These are phyloP conservation scores for Mycena crocata DNA, from an alignment of 768 basidiomycete species.

Conservation along the genomic window DNA sequence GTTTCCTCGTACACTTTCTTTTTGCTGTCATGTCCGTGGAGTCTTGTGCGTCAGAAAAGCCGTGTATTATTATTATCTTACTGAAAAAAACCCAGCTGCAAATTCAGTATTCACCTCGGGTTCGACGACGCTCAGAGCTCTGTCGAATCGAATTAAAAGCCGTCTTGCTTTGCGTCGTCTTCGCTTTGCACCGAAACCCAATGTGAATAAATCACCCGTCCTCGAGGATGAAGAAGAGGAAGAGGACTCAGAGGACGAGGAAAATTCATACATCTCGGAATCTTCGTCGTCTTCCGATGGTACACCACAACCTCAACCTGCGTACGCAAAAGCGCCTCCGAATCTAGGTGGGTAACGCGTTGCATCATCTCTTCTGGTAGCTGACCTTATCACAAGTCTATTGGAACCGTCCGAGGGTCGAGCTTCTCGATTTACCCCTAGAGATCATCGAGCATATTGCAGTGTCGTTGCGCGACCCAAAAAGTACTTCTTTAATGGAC, in stretches of 20 bases:
- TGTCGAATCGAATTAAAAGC: constrained; percentile 29
- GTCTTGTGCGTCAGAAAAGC: background rate
- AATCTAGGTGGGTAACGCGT: constrained; percentile 20
- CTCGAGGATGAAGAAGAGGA: constrained; percentile 12
- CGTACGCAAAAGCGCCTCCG: background rate
- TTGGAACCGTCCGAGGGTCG: constrained; percentile 31
- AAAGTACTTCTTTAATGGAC: constrained; percentile 29
- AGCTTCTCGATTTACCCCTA: constrained; percentile 42
- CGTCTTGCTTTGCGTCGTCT: constrained; percentile 28
- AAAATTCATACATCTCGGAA: constrained; percentile 20
- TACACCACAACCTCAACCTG: constrained; percentile 2
- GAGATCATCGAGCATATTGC: constrained; percentile 46
- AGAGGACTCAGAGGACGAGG: constrained; percentile 17
- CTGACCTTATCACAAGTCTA: constrained; percentile 12
- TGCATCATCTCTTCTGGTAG: background rate
- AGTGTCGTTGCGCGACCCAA: constrained; percentile 35
- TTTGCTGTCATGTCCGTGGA: constrained; percentile 15
- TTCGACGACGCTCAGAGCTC: constrained; percentile 9
- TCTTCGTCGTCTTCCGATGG: constrained; percentile 8
- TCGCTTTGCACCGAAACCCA: constrained; percentile 11
- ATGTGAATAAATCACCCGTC: background rate
- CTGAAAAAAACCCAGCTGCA: no score
- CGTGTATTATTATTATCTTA: background rate
- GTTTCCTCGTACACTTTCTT: constrained; percentile 15
- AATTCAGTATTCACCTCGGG: constrained; percentile 6